phyloP scores from a whole-genome alignment of 2,329 filamentous ascomycete genomes.

The Penicillium frequentans region DNA sequence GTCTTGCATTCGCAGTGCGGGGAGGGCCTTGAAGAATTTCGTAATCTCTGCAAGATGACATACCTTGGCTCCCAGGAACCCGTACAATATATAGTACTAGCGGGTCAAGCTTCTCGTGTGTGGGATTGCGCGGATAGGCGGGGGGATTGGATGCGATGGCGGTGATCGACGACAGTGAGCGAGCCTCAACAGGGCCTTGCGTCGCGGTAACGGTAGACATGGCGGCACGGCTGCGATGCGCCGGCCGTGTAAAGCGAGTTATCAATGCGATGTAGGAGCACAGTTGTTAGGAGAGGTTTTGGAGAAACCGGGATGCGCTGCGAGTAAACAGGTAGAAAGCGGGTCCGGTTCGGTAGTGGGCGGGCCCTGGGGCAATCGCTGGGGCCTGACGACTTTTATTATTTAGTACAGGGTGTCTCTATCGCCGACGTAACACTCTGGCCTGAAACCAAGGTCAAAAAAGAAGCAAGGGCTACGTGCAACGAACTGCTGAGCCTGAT shows the following conservation, averaged over 20 bases:
- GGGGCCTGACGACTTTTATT: neutral
- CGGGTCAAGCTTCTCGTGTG: conserved; percentile 66
- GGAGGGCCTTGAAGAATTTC: neutral
- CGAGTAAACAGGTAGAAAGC: conserved; percentile 17
- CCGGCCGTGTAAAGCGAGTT: conserved; percentile 12
- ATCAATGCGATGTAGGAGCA: neutral
- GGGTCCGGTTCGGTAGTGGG: conserved; percentile 14
- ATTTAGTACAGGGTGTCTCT: neutral
- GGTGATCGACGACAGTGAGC: conserved; percentile 77
- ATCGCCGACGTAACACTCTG: conserved; percentile 3
- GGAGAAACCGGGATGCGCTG: neutral
- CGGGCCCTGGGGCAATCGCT: conserved; percentile 3
- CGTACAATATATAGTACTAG: conserved; percentile 87
- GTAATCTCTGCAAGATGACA: conserved; percentile 1
- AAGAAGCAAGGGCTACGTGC: conserved; percentile 13
- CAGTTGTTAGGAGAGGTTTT: neutral
- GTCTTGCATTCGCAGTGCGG: neutral
- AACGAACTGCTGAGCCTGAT: conserved; percentile 15
- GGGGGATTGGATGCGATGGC: conserved; percentile 83
- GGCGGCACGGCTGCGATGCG: conserved; percentile 27
- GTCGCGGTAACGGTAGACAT: conserved; percentile 23
- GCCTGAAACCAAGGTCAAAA: conserved; percentile 1
- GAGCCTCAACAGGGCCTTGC: conserved; percentile 66
- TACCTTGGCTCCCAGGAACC: conserved; percentile 88
- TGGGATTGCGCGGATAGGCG: conserved; percentile 76